Conservation (phyloP, 179 eudicot genomes). For the Spergularia azorica region DNA sequence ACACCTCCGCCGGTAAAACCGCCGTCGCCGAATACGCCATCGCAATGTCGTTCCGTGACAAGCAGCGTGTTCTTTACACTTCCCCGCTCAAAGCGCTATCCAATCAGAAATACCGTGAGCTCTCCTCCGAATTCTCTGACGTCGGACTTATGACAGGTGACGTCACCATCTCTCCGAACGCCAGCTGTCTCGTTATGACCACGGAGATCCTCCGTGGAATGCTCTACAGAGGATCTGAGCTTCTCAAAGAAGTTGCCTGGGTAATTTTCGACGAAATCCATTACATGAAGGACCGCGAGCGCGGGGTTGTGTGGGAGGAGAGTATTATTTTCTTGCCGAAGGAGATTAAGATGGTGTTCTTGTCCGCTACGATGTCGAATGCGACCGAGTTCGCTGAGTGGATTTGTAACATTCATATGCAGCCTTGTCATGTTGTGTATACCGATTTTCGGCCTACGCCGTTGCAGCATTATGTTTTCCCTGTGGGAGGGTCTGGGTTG, state of each 20-base stretch:
- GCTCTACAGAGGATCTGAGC: conserved; percentile 93
- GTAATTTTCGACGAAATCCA: conserved; percentile 97
- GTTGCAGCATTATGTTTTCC: conserved; percentile 93
- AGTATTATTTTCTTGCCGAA: conserved; percentile 93
- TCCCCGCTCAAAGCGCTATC: conserved; percentile 90
- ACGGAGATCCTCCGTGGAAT: conserved; percentile 96
- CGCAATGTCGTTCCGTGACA: conserved; percentile 85
- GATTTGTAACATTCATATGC: conserved; percentile 94
- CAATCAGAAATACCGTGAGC: conserved; percentile 92
- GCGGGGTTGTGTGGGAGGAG: conserved; percentile 99
- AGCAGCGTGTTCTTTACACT: conserved; percentile 88
- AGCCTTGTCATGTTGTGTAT: conserved; percentile 98
- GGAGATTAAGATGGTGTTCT: conserved; percentile 91
- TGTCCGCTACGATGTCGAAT: conserved; percentile 97
- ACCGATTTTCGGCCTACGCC: conserved; percentile 97
- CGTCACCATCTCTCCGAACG: conserved; percentile 82
- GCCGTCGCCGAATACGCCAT: conserved; percentile 98
- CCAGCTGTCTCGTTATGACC: conserved; percentile 94
- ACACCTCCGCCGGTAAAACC: conserved; percentile 95
- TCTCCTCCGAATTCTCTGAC: conserved; percentile 82
- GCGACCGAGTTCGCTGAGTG: conserved; percentile 98
- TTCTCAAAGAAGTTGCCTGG: conserved; percentile 93
- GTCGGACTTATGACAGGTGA: conserved; percentile 98
- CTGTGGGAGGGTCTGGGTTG: conserved; percentile 87
- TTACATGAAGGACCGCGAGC: conserved; percentile 96